phyloP scores from a whole-genome alignment of 768 basidiomycete species.

The Russula earlei region DNA sequence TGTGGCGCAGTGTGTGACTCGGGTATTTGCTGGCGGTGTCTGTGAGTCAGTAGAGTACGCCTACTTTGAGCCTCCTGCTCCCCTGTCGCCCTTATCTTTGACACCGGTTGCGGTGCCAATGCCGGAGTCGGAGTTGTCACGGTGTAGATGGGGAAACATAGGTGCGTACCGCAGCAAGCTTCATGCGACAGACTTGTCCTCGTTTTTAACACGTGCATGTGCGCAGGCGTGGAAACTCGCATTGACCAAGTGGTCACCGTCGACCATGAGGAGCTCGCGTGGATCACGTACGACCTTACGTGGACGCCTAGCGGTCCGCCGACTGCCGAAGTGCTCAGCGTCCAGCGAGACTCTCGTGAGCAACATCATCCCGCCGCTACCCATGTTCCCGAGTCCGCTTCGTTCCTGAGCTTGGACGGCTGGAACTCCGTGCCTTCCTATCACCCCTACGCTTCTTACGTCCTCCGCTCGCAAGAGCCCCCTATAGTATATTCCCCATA shows the following conservation, averaged over 20 bases:
- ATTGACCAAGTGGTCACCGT: constrained; percentile 64
- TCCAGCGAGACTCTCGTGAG: constrained; percentile 33
- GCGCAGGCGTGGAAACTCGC: constrained; percentile 39
- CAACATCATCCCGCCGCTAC: constrained; percentile 20
- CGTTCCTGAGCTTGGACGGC: constrained; percentile 9
- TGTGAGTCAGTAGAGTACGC: constrained; percentile 47
- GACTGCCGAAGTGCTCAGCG: constrained; percentile 49
- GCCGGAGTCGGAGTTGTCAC: constrained; percentile 56
- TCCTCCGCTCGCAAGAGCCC: constrained; percentile 7
- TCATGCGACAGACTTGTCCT: background rate
- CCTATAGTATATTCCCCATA: constrained; percentile 5
- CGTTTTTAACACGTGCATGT: constrained; percentile 10
- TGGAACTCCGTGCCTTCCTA: constrained; percentile 11
- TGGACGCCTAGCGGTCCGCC: constrained; percentile 40
- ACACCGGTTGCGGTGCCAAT: constrained; percentile 41
- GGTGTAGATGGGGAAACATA: constrained; percentile 63
- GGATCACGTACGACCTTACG: constrained; percentile 60
- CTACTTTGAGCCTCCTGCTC: constrained; percentile 35
- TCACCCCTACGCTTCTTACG: constrained; percentile 2
- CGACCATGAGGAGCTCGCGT: constrained; percentile 53
- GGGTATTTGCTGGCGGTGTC: constrained; percentile 42
- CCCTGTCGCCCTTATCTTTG: constrained; percentile 13
- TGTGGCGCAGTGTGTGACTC: constrained; percentile 56
- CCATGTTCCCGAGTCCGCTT: constrained; percentile 24
- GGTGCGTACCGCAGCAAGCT: constrained; percentile 36